Evolutionary conservation across 2,329 filamentous ascomycete genomes (phyloP), one percentile per base, ranked within the genome.

Genomic region (Penicillium capsulatum): DNA sequence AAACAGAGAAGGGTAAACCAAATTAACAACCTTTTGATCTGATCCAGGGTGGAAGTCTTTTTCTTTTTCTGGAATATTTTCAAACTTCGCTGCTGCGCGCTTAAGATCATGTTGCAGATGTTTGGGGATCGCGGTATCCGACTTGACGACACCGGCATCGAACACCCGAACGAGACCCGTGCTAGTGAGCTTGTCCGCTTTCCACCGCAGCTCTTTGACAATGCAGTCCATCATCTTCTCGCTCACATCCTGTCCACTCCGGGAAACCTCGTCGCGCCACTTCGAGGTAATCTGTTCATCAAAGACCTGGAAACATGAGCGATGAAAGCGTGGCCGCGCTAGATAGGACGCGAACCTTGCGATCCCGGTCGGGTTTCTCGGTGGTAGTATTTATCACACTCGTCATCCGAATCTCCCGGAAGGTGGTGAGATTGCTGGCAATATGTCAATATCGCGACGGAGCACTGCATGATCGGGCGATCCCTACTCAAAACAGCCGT

Each of bases 1-100:
- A 34, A 57, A 66, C 4, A 65, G 43, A 1, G 81, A 85, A 0
- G 81, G 81, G 46, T 86, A 76, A 2, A 85, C 74, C 1, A 86
- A 62, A 54, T 86, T 74, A 1, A 83, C 70, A 0, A 86, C 80
- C 43, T 74, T 74, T 0, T 65, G 58, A 20, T 78, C 64, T 1
- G 75, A 79, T 2, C 71, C 66, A 0, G 80, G 81, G 56, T 84
- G 80, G 70, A 78, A 85, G 56, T 85, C 81, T 50, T 77, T 77
- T 20, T 66, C 34, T 0, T 62, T 31, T 7, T 76, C 73, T 24
- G 22, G 22, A 11, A 24, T 7, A 11, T 11, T 55, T 48, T 83
- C 75, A 1, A 86, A 61, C 0, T 59, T 59, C 1, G 59, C 55
- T 15, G 77, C 73, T 1, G 68, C 73, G 4, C 59, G 51, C 22